Evolutionary conservation across 768 basidiomycete species (phyloP).

Genomic region (Lactarius evosmus): DNA sequence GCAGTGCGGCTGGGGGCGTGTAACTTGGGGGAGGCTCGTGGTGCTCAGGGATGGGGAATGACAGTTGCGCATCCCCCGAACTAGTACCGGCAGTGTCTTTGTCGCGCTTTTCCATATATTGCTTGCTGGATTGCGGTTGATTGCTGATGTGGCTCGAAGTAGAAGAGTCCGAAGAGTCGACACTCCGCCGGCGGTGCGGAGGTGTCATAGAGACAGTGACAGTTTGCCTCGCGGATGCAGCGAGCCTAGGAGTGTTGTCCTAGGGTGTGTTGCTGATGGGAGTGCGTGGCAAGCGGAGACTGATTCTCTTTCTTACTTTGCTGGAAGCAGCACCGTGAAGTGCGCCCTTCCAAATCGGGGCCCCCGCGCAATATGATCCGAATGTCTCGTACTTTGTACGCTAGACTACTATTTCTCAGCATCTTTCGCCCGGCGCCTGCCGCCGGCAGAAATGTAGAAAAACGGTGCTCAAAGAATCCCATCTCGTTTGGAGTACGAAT

Average conservation of each 20-base stretch:
- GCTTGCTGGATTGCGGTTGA: background rate
- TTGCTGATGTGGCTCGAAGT: background rate
- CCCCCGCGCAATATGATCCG: conserved; percentile 5
- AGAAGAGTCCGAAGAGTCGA: conserved; percentile 23
- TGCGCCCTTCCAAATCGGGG: background rate
- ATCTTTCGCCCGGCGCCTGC: background rate
- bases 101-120: background rate
- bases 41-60: conserved; percentile 15
- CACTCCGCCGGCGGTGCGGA: conserved; percentile 22
- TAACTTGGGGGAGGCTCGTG: conserved; percentile 23
- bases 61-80: conserved; percentile 3
- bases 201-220: conserved; percentile 12
- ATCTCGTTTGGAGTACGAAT: conserved; percentile 12
- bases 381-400: too few species aligned
- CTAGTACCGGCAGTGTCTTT: background rate
- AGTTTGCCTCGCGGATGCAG: conserved; percentile 13
- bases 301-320: background rate
- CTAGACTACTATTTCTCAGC: background rate
- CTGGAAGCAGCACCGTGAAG: background rate
- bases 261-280: conserved; percentile 5
- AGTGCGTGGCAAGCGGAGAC: background rate
- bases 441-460: background rate
- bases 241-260: conserved; percentile 22
- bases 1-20: conserved; percentile 12
- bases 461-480: background rate